Evolutionary conservation across 352 stramenopile genomes (phyloP).

Genomic region (Aphanomyces euteiches): DNA sequence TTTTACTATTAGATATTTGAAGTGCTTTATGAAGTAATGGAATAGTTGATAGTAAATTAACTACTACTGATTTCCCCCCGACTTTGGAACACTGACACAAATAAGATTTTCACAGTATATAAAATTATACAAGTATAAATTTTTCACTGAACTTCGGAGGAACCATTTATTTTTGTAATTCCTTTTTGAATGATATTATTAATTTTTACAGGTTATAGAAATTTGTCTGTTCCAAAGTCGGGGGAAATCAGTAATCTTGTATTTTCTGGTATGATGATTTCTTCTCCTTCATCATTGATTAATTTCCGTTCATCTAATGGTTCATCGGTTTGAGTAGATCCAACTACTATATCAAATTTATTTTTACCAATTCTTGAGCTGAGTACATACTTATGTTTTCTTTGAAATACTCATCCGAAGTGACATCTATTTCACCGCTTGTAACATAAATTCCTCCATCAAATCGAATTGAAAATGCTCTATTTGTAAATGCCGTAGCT

Average conservation of each 20-base stretch:
- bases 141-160: no score
- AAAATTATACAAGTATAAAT: no score
- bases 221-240: no score
- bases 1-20: not conserved
- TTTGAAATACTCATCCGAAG: not conserved
- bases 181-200: no score
- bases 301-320: not conserved
- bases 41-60: not conserved
- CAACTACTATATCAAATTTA: not conserved
- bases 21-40: not conserved
- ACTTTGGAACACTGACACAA: no score
- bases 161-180: no score
- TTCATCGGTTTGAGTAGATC: not conserved
- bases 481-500: not conserved
- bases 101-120: no score
- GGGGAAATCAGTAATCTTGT: no score
- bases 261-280: not conserved
- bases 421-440: not conserved
- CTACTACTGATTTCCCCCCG: no score
- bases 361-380: constrained; percentile 7
- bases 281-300: not conserved
- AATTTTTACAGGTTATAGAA: no score
- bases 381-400: not conserved
- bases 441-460: not conserved
- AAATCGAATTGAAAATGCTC: not conserved